Evolutionary conservation across 139 green algal species (phyloP).

Genomic region (Picochlorum costavermella): DNA sequence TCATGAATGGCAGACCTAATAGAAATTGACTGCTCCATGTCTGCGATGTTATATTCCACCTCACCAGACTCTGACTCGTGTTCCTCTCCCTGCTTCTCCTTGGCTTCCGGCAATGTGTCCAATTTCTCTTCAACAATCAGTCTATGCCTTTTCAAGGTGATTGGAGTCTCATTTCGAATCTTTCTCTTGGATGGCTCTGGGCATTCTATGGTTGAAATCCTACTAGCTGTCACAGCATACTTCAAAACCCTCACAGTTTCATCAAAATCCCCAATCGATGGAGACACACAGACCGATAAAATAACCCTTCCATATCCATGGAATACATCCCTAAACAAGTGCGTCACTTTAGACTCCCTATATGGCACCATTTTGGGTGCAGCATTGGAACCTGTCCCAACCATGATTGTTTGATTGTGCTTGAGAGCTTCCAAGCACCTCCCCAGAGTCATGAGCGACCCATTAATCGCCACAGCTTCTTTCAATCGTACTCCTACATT

Average conservation of each 20-base stretch:
- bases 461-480: slow-evolving; percentile 78
- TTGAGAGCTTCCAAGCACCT: slow-evolving; percentile 69
- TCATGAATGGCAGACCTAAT: too few relatives aligned
- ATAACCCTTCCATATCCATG: slow-evolving; percentile 60
- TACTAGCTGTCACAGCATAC: slow-evolving; percentile 40
- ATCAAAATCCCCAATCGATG: slow-evolving; percentile 51
- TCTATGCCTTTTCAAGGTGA: slow-evolving; percentile 14
- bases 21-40: too few relatives aligned
- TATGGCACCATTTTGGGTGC: slow-evolving; percentile 46
- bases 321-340: slow-evolving; percentile 51
- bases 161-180: slow-evolving; percentile 22
- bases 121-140: slow-evolving; percentile 3
- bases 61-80: background rate
- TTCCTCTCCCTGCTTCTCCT: background rate
- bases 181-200: slow-evolving; percentile 31
- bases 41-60: too few relatives aligned
- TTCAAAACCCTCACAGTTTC: slow-evolving; percentile 55
- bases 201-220: slow-evolving; percentile 37
- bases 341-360: slow-evolving; percentile 45
- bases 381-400: background rate
- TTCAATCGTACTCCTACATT: slow-evolving; percentile 56
- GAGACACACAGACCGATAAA: slow-evolving; percentile 58
- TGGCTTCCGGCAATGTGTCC: background rate
- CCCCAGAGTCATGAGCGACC: slow-evolving; percentile 62
- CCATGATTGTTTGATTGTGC: slow-evolving; percentile 51